Base-by-base conservation (phyloP, 2,329 filamentous ascomycete species). In the Fusarium sp. region DNA sequence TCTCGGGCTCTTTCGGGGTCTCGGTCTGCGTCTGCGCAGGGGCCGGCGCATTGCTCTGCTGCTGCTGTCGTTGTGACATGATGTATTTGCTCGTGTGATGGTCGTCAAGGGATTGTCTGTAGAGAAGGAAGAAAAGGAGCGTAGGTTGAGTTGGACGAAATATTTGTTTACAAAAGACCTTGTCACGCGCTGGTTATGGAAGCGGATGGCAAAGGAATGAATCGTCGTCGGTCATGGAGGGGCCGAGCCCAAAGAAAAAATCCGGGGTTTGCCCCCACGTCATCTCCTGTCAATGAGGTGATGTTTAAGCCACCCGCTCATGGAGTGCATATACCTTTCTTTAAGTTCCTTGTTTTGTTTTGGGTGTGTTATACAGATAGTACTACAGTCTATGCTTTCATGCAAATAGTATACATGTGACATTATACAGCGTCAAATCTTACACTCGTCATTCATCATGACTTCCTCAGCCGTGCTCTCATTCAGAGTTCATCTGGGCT, bases 1-100 rank as follows among this genome's bases (percentile, higher is more conserved):
- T 35, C 77, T 80, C 69, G 77, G 80, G 13, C 75, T 79, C 65
- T 67, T 54, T 54, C 6, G 76, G 31, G 69, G 77, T 68, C 61
- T 77, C 73, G 7, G 81, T 82, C 70, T 82, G 78, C 6, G 83
- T 83, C 68, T 83, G 82, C 5, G 83, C 78, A 18, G 79, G 78
- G 38, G 81, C 77, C 14, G 82, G 78, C 29, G 74, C 73, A 20
- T 78, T 73, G 62, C 70, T 68, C 47, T 54, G 47, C 52, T 78
- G 75, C 29, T 78, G 79, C 67, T 71, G 79, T 70, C 79, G 78
- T 74, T 82, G 80, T 57, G 82, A 78, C 82, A 83, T 80, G 70
- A 61, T 47, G 59, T 22, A 25, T 63, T 45, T 33, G 3, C 29
- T 60, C 27, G 31, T 8, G 45, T 10, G 27, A n/a, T 16, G 18